Evolutionary conservation across 2,329 filamentous ascomycete species (phyloP).

Genomic region (Fusarium globosum): DNA sequence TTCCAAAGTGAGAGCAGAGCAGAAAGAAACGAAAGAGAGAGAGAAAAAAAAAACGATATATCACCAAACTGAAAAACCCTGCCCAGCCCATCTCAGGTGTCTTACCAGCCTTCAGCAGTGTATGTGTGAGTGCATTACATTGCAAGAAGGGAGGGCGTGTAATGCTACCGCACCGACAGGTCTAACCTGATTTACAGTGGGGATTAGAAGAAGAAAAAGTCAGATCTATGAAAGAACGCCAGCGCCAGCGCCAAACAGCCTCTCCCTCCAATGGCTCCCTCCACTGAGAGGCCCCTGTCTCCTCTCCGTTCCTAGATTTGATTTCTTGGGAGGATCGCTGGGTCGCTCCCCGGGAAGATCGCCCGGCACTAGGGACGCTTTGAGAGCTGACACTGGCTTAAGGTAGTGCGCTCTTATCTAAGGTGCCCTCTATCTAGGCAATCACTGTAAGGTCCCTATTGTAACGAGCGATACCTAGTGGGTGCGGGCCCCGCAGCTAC

Average conservation of each 20-base stretch:
- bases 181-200: not conserved
- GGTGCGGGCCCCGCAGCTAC: constrained; percentile 18
- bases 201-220: not conserved
- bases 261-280: not conserved
- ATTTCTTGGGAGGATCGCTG: constrained; percentile 33
- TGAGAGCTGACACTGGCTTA: constrained; percentile 1
- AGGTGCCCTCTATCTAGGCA: not conserved
- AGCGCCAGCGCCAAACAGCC: not conserved
- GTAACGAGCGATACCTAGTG: not conserved
- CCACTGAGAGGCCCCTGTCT: not conserved
- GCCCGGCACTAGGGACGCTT: constrained; percentile 21
- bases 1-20: not conserved
- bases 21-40: not conserved
- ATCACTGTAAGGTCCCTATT: not conserved
- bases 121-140: not conserved
- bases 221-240: constrained; percentile 11
- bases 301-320: constrained; percentile 30
- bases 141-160: constrained; percentile 3
- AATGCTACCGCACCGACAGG: not conserved
- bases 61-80: constrained; percentile 8
- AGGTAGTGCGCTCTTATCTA: not conserved
- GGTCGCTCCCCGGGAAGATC: constrained; percentile 36
- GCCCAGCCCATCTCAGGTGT: constrained; percentile 28
- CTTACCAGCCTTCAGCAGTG: constrained; percentile 24
- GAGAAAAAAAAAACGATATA: constrained; percentile 22